Evolutionary conservation across 148 eudicot species (phyloP).

Genomic region (Tetragonia tetragonoides): DNA sequence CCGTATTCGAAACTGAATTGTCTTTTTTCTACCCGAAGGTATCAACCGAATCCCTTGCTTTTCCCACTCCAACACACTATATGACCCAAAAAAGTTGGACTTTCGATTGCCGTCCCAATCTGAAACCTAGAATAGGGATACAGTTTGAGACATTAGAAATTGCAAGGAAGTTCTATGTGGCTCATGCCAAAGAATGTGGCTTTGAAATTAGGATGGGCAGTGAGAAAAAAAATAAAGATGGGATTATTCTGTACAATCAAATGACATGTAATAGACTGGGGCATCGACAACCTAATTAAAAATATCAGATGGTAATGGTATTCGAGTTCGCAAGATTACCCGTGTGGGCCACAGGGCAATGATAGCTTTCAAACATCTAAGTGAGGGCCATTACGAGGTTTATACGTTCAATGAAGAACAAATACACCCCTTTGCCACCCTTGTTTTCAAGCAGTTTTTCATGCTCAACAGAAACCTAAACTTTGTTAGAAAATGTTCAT

Average conservation of each 20-base stretch:
- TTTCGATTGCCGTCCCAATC: too few relatives aligned
- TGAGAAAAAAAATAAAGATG: neutral
- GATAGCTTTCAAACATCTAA: neutral
- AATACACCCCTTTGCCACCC: neutral
- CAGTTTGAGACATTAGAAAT: neutral
- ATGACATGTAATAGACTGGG: too few relatives aligned
- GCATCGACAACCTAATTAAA: too few relatives aligned
- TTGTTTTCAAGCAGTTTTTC: neutral
- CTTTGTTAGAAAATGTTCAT: neutral
- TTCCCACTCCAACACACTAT: too few relatives aligned
- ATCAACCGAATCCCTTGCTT: too few relatives aligned
- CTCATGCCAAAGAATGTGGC: neutral
- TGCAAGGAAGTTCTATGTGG: neutral
- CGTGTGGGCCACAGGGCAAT: neutral
- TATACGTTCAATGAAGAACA: neutral
- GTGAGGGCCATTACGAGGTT: neutral
- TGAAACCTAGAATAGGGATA: neutral
- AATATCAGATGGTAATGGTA: too few relatives aligned
- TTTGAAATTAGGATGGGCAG: too few relatives aligned
- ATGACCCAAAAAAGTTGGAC: too few relatives aligned
- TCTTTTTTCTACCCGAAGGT: too few relatives aligned
- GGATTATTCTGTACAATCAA: too few relatives aligned
- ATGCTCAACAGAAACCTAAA: neutral
- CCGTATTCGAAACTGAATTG: too few relatives aligned
- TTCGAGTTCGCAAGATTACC: neutral